Conservation (phyloP, 2,329 filamentous ascomycete genomes). For the Fusarium compactum region DNA sequence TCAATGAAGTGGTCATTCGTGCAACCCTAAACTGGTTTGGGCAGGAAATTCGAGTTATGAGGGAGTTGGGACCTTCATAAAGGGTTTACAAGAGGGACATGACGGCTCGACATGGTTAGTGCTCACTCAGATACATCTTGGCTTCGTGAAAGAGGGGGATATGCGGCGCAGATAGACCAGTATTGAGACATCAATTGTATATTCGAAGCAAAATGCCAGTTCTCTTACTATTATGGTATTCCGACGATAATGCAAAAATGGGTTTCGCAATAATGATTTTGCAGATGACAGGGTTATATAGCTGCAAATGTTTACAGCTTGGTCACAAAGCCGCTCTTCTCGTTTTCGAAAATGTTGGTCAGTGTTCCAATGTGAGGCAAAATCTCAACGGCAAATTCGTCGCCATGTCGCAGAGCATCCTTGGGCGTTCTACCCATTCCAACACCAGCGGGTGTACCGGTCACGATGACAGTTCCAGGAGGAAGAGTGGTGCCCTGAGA, state of each 20-base stretch:
- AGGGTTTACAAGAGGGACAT: not conserved
- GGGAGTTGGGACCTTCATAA: not conserved
- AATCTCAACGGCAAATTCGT: conserved; percentile 63
- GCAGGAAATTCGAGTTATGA: not conserved
- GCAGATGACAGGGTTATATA: not conserved
- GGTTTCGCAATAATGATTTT: not conserved
- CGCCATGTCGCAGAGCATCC: conserved; percentile 75
- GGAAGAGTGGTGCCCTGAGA: conserved; percentile 71
- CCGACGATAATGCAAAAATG: too few relatives aligned
- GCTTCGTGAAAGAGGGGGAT: not conserved
- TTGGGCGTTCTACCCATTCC: conserved; percentile 76
- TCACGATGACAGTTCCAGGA: conserved; percentile 73
- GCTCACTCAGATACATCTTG: not conserved
- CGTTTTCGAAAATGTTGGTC: conserved; percentile 50
- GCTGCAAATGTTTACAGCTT: conserved; percentile 15
- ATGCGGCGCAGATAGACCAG: not conserved
- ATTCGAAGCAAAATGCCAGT: not conserved
- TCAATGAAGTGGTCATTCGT: too few relatives aligned
- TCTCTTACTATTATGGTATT: not conserved
- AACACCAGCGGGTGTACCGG: conserved; percentile 76
- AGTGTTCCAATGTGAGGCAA: conserved; percentile 58
- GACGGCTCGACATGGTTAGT: not conserved
- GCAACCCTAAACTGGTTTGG: not conserved
- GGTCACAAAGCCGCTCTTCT: conserved; percentile 33
- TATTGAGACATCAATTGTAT: not conserved